Conservation (phyloP, 768 basidiomycete species). For the Tylopilus balloui region DNA sequence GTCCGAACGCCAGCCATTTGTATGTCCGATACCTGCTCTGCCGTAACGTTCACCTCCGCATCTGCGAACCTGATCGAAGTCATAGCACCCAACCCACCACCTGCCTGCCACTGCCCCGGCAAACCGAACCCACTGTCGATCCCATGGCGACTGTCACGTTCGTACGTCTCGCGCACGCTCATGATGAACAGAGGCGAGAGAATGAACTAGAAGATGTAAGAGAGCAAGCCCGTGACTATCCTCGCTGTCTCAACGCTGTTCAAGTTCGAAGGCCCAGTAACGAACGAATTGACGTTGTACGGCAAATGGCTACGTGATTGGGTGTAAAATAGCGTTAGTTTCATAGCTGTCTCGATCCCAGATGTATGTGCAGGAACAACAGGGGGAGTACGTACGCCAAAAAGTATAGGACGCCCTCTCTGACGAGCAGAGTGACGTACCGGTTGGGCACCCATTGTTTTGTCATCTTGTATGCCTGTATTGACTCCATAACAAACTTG, state of each 20-base stretch:
- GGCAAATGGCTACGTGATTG: not conserved
- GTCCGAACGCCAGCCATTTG: not conserved
- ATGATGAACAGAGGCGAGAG: constrained; percentile 20
- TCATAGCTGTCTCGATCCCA: too few relatives aligned
- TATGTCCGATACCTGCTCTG: not conserved
- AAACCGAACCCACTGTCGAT: not conserved
- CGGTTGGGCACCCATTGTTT: not conserved
- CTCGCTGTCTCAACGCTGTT: not conserved
- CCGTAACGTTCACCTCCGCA: not conserved
- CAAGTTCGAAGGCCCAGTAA: not conserved
- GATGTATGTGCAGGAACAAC: not conserved
- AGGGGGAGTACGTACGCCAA: not conserved
- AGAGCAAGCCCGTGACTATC: not conserved
- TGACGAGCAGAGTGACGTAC: not conserved
- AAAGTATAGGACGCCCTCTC: not conserved
- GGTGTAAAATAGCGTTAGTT: not conserved
- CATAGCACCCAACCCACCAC: too few relatives aligned
- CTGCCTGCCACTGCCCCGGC: not conserved
- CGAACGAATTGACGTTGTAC: not conserved
- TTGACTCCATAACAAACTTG: not conserved
- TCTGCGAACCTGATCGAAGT: not conserved
- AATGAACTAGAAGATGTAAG: constrained; percentile 1
- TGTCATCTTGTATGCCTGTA: not conserved
- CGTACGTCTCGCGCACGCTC: constrained; percentile 12
- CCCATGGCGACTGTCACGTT: not conserved